phyloP scores from a whole-genome alignment of 2,329 filamentous ascomycete genomes.

The Cytospora paraplurivora region DNA sequence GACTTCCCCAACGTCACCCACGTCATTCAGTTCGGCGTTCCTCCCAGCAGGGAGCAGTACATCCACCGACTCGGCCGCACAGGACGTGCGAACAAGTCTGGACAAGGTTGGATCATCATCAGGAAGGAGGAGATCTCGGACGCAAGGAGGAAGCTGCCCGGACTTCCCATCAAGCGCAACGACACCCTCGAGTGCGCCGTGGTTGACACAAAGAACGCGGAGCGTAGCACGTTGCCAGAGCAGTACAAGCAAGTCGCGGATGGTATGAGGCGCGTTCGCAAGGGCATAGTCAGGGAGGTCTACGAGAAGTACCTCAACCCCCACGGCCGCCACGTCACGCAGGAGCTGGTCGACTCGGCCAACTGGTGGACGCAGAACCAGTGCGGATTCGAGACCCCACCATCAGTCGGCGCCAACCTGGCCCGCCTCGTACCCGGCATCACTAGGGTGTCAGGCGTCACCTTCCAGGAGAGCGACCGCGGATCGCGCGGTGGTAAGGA shows the following conservation, averaged over 20 bases:
- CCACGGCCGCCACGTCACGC: constrained; percentile 43
- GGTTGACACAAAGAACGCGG: constrained; percentile 56
- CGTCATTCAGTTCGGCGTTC: constrained; percentile 71
- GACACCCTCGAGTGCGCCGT: constrained; percentile 52
- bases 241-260: constrained; percentile 48
- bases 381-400: constrained; percentile 55
- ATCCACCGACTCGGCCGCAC: constrained; percentile 79
- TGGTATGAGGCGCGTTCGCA: constrained; percentile 47
- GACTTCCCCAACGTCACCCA: constrained; percentile 82
- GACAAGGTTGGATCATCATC: constrained; percentile 70
- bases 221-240: constrained; percentile 44
- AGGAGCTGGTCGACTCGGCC: constrained; percentile 49
- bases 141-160: constrained; percentile 54
- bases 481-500: neutral
- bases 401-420: constrained; percentile 38
- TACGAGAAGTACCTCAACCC: constrained; percentile 61
- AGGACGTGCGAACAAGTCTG: constrained; percentile 72
- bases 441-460: constrained; percentile 37
- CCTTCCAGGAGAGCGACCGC: constrained; percentile 32
- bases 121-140: constrained; percentile 53
- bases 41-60: constrained; percentile 68
- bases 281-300: constrained; percentile 45
- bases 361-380: constrained; percentile 55
- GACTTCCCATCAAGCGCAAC: constrained; percentile 63
- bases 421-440: constrained; percentile 39